phyloP scores from a whole-genome alignment of 306 rosid genomes.

The Rosa multiflora region DNA sequence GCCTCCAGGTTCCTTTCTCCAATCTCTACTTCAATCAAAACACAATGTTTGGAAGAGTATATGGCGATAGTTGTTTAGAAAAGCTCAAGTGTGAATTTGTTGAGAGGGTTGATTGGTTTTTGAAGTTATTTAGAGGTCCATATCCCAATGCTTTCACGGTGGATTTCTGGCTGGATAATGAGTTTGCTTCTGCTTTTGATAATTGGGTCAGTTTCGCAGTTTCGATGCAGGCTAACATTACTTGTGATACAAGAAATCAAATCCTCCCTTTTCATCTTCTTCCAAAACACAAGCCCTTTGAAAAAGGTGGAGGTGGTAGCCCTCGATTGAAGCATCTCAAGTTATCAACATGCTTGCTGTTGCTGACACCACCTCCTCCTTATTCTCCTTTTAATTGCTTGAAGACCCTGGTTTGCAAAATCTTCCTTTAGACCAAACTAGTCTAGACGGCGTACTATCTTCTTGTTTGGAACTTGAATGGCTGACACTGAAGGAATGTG shows the following conservation, averaged over 20 bases:
- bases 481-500: neutral
- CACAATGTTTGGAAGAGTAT: neutral
- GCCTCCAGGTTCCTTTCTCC: neutral
- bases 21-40: neutral
- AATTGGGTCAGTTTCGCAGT: too few relatives aligned
- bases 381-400: neutral
- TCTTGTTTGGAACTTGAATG: neutral
- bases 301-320: too few relatives aligned
- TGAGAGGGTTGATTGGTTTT: neutral
- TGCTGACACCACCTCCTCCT: neutral
- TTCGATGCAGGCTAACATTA: too few relatives aligned
- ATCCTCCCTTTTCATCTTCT: neutral
- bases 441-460: neutral
- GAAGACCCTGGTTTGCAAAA: neutral
- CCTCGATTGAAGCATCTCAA: neutral
- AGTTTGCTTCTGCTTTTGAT: too few relatives aligned
- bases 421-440: neutral
- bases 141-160: too few relatives aligned
- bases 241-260: too few relatives aligned
- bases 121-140: neutral
- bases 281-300: neutral
- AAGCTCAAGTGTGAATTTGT: neutral
- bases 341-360: neutral
- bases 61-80: neutral
- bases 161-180: too few relatives aligned